Evolutionary conservation across 1,284 basidiomycete genomes (phyloP), one percentile per base, ranked within the genome.

Genomic region (Farysia itapuensis): DNA sequence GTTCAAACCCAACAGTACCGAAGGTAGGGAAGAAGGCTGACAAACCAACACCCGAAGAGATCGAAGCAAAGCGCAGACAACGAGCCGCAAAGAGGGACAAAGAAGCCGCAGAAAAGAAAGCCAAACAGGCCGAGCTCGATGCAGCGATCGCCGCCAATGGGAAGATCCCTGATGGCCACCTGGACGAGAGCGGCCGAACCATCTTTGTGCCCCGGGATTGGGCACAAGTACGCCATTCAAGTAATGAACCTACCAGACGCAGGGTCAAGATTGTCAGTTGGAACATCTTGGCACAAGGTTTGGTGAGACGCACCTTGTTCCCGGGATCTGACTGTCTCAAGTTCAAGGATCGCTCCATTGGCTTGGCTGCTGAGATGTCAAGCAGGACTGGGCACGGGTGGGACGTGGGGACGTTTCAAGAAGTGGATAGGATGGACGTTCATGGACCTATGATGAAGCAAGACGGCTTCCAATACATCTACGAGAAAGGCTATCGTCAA

Each of bases 391-490:
- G 74, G 19, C 73, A 78, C 37, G 51, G 60, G 5, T 77, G 74
- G 54, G 77, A 78, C 35, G 57, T 79, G 15, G 78, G 70, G 9
- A 77, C 74, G 44, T 74, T 79, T 20, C 78, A 79, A 35, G 78
- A 79, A 38, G 77, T 78, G 22, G 78, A 78, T 43, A 60, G 72
- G 6, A 64, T 78, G 28, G 64, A 74, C 3, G 64, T 70, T 5
- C 77, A 78, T 39, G 54, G 41, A 14, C 42, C 51, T 12, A 63
- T 47, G 26, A 42, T 76, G 18, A 5, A 22, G 12, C 32, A 54
- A n/a, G 56, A 52, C 16, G 71, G 71, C 16, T 74, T 67, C 35
- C 44, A 46, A 25, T 70, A 61, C 19, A 40, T 64, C 4, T 75
- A 69, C 51, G 66, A 70, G 13, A 72, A 73, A 25, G 74, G 74